Evolutionary conservation across 2,329 filamentous ascomycete genomes (phyloP).

Genomic region (Fusarium sp.): DNA sequence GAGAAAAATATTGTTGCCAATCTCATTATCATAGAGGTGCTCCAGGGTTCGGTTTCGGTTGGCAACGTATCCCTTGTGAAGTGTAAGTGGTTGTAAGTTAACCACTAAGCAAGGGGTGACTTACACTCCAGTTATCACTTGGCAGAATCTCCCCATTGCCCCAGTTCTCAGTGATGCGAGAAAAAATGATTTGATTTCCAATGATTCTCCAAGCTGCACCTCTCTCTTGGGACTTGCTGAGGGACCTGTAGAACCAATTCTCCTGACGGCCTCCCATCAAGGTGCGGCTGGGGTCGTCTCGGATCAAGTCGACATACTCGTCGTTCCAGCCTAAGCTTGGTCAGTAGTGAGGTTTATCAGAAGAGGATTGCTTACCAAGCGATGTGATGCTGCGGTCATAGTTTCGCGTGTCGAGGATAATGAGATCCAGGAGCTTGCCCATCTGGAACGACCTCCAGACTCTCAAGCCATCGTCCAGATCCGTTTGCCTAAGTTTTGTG

Average conservation of each 20-base stretch:
- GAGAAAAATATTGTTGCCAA: slow-evolving; percentile 79
- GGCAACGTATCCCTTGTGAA: slow-evolving; percentile 67
- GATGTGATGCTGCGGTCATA: slow-evolving; percentile 75
- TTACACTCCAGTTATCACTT: slow-evolving; percentile 48
- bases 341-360: neutral
- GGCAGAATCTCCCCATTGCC: slow-evolving; percentile 43
- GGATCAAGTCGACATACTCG: slow-evolving; percentile 54
- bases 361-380: slow-evolving; percentile 40
- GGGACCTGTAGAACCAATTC: slow-evolving; percentile 76
- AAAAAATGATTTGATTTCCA: slow-evolving; percentile 78
- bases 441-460: slow-evolving; percentile 77
- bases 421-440: slow-evolving; percentile 73
- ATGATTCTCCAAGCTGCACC: slow-evolving; percentile 78
- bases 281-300: slow-evolving; percentile 74
- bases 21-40: slow-evolving; percentile 74
- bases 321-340: slow-evolving; percentile 13
- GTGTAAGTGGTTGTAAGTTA: neutral
- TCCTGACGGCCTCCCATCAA: slow-evolving; percentile 81
- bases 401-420: slow-evolving; percentile 76
- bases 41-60: slow-evolving; percentile 79
- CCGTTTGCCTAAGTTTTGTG: slow-evolving; percentile 24
- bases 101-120: neutral
- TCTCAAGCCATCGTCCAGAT: slow-evolving; percentile 73
- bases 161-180: slow-evolving; percentile 56
- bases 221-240: slow-evolving; percentile 69